phyloP scores from a whole-genome alignment of 768 basidiomycete species.

The Pulveroboletus sp. region DNA sequence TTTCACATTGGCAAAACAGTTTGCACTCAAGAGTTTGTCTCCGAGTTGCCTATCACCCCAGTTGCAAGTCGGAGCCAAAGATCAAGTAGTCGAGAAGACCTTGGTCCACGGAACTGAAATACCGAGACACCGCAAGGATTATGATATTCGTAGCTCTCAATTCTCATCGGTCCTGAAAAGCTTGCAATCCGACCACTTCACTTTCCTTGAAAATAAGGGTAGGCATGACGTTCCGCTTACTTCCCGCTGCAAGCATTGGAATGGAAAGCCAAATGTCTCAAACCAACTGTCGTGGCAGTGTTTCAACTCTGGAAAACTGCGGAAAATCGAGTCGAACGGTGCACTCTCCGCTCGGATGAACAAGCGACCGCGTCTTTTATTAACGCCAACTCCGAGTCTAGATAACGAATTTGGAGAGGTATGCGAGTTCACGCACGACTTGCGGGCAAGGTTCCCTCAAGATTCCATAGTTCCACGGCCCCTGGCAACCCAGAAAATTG shows the following conservation, averaged over 20 bases:
- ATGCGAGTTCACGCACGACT: neutral
- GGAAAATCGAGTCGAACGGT: neutral
- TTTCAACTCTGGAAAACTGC: neutral
- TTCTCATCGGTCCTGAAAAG: neutral
- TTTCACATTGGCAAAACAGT: slow-evolving; percentile 14
- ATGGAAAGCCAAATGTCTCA: neutral
- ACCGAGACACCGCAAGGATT: neutral
- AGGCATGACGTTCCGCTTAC: neutral
- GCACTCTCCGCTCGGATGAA: neutral
- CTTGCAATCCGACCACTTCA: neutral
- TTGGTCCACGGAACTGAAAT: neutral
- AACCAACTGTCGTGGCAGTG: neutral
- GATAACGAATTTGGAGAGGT: neutral
- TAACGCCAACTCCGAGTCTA: neutral
- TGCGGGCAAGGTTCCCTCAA: neutral
- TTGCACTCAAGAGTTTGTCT: slow-evolving; percentile 3
- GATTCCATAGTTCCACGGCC: neutral
- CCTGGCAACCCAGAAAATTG: neutral
- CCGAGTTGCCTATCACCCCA: neutral
- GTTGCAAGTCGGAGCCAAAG: neutral
- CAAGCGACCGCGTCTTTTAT: slow-evolving; percentile 15
- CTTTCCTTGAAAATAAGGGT: neutral
- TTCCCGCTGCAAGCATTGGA: neutral
- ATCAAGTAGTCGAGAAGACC: neutral
- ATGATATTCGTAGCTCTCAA: neutral